Conservation (phyloP, 2,329 filamentous ascomycete genomes). For the Neoascochyta sp. region DNA sequence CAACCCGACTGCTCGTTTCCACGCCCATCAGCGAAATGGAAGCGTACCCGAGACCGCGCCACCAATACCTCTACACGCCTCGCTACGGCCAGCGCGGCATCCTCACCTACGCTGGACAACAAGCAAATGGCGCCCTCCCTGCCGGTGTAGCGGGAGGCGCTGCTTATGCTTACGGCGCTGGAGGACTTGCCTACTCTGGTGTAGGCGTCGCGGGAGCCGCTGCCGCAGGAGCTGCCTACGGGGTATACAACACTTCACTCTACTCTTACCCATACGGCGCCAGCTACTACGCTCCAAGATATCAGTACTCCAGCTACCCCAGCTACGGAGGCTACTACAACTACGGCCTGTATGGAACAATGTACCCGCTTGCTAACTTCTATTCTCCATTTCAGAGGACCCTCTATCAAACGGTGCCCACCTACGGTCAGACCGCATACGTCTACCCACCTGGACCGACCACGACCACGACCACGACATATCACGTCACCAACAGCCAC, state of each 20-base stretch:
- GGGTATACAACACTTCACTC: slow-evolving; percentile 21
- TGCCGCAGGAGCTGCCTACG: slow-evolving; percentile 15
- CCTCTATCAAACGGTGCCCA: slow-evolving; percentile 24
- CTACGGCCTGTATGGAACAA: slow-evolving; percentile 21
- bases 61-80: slow-evolving; percentile 31
- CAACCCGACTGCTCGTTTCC: background rate
- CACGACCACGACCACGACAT: slow-evolving; percentile 18
- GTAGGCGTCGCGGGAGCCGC: slow-evolving; percentile 9
- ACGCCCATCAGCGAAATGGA: slow-evolving; percentile 12
- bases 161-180: slow-evolving; percentile 12
- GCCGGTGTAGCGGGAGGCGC: slow-evolving; percentile 17
- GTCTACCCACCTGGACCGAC: slow-evolving; percentile 22
- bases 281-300: slow-evolving; percentile 9
- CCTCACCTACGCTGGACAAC: slow-evolving; percentile 25
- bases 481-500: slow-evolving; percentile 24
- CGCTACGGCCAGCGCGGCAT: slow-evolving; percentile 28
- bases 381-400: slow-evolving; percentile 32
- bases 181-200: slow-evolving; percentile 7
- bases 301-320: slow-evolving; percentile 10
- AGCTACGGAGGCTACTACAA: slow-evolving; percentile 23
- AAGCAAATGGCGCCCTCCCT: slow-evolving; percentile 24
- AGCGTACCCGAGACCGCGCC: slow-evolving; percentile 28
- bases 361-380: slow-evolving; percentile 36
- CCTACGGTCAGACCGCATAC: slow-evolving; percentile 21
- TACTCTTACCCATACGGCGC: slow-evolving; percentile 15